phyloP scores from a whole-genome alignment of 106 monocot species.

The Amphibolis antarctica region DNA sequence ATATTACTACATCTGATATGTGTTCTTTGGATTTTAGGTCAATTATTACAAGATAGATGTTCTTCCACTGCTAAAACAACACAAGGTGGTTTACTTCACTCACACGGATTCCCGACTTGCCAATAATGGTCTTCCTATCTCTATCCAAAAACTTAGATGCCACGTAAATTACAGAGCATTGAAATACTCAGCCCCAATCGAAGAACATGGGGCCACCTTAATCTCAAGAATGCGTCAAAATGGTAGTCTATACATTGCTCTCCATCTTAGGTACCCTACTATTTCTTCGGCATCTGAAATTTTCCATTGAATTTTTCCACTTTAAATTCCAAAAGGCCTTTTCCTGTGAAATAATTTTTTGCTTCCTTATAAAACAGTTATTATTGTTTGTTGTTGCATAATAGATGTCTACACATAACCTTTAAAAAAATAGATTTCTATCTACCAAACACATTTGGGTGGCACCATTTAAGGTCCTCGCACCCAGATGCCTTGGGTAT shows the following conservation, averaged over 20 bases:
- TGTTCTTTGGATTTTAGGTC: constrained; percentile 29
- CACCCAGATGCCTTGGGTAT: no score
- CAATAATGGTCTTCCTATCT: constrained; percentile 80
- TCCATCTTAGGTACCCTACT: constrained; percentile 63
- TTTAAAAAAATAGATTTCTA: no score
- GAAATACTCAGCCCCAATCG: constrained; percentile 65
- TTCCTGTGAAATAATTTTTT: neutral
- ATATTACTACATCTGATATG: neutral
- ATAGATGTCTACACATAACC: neutral
- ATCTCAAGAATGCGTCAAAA: constrained; percentile 59
- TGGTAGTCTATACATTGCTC: constrained; percentile 81
- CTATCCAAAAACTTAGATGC: constrained; percentile 88
- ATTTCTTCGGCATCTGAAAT: neutral
- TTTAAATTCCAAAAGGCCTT: neutral
- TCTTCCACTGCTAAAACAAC: constrained; percentile 66
- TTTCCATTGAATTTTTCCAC: neutral
- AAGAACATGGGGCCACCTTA: constrained; percentile 55
- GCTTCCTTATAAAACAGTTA: no score
- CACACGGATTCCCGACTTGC: constrained; percentile 92
- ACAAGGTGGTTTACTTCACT: constrained; percentile 86
- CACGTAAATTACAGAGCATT: constrained; percentile 77
- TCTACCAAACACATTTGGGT: no score
- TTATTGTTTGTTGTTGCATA: neutral
- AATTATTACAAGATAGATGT: constrained; percentile 78
- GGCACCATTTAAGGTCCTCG: no score